phyloP scores from a whole-genome alignment of 1,139 yeast genomes.

The Saccharomyces hybrid region DNA sequence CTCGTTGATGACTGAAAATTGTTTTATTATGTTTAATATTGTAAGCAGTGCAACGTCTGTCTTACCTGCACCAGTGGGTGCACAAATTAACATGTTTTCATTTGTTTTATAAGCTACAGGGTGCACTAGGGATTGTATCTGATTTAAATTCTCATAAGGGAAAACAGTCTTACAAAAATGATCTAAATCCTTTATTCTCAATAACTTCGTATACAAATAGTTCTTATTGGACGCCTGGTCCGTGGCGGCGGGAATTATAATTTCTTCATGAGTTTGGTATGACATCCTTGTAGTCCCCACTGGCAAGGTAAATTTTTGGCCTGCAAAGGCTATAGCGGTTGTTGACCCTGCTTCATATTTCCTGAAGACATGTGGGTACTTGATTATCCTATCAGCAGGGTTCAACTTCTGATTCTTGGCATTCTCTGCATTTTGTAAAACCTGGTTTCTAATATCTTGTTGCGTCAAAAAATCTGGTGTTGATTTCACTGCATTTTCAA shows the following conservation, averaged over 20 bases:
- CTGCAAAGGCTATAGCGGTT: conserved; percentile 54
- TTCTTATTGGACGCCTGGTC: conserved; percentile 36
- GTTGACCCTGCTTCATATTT: conserved; percentile 61
- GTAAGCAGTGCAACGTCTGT: conserved; percentile 92
- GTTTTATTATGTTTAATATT: conserved; percentile 73
- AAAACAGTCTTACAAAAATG: conserved; percentile 82
- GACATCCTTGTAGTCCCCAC: conserved; percentile 67
- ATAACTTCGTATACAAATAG: conserved; percentile 47
- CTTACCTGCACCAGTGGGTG: conserved; percentile 99
- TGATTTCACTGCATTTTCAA: conserved; percentile 9
- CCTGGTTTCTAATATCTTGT: conserved; percentile 51
- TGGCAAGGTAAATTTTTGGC: conserved; percentile 75
- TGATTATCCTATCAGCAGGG: conserved; percentile 41
- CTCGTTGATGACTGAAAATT: conserved; percentile 40
- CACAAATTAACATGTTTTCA: conserved; percentile 95
- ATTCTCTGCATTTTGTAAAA: conserved; percentile 45
- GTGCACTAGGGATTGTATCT: conserved; percentile 85
- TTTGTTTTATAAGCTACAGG: conserved; percentile 91
- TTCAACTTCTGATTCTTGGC: conserved; percentile 47
- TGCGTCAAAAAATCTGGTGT: conserved; percentile 40
- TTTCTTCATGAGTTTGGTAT: conserved; percentile 65
- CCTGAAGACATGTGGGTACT: conserved; percentile 85
- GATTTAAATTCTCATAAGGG: conserved; percentile 67
- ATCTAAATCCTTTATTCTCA: conserved; percentile 60
- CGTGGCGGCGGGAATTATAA: conserved; percentile 66